phyloP scores from a whole-genome alignment of 2,329 filamentous ascomycete species.

The Claviceps monticola region DNA sequence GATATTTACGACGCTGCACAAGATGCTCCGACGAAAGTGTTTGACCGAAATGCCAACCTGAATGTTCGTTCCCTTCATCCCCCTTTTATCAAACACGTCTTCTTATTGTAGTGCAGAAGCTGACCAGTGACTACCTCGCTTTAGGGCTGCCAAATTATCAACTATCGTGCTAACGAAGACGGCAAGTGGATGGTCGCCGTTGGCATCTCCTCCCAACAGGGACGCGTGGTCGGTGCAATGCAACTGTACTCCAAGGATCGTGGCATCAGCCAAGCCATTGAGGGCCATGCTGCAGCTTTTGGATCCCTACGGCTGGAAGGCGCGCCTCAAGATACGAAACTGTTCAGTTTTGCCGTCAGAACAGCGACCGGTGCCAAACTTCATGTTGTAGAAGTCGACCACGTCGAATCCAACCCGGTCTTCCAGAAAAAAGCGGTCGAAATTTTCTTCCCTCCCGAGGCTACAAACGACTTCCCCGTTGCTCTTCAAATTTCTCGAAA shows the following conservation, averaged over 20 bases:
- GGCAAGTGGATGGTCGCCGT: conserved; percentile 98
- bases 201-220: conserved; percentile 85
- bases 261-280: conserved; percentile 93
- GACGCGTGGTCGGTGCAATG: conserved; percentile 89
- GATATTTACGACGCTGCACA: conserved; percentile 82
- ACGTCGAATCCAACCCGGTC: conserved; percentile 72
- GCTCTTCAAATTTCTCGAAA: conserved; percentile 94
- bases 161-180: conserved; percentile 90
- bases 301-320: conserved; percentile 81
- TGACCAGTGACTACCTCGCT: conserved; percentile 4
- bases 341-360: conserved; percentile 93
- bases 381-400: conserved; percentile 95
- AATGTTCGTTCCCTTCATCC: conserved; percentile 40
- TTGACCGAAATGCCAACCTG: conserved; percentile 86
- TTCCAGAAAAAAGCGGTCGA: conserved; percentile 96
- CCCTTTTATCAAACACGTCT: background rate
- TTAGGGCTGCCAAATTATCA: conserved; percentile 96
- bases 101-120: background rate
- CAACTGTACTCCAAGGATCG: conserved; percentile 94
- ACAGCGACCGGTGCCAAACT: conserved; percentile 84
- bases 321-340: conserved; percentile 77
- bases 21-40: conserved; percentile 72
- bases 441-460: conserved; percentile 93
- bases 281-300: conserved; percentile 92
- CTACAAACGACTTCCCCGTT: conserved; percentile 92